Evolutionary conservation across 331 rosid species (phyloP), one percentile per base, ranked within the genome.

Genomic region (Pyracantha coccinea): DNA sequence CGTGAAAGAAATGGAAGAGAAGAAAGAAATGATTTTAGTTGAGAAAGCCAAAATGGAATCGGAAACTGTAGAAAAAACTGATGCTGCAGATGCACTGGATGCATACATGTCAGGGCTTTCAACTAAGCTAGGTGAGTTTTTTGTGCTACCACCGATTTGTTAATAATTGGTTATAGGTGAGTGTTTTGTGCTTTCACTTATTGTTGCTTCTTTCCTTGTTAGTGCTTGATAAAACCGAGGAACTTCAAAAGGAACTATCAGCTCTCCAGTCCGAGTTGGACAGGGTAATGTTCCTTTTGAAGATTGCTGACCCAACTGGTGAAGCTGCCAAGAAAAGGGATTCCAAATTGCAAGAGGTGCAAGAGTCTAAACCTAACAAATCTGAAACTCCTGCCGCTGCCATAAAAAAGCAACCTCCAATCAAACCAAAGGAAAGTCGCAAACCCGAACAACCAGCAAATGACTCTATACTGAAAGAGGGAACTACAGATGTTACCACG

Each of bases 101-200:
- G 96, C 97, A 53, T 94, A 73, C 83, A 92, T 94, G 99, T 79
- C 99, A 15, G 97, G 96, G 66, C 91, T 94, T 75, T 94, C 99
- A 82, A 82, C 97, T 73, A 91, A 92, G 84, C 93, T 94, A 75
- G 99, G 99, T 63, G 24, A 63, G 44, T 68, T 3, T 44, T 35
- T 20, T 47, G n/a, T 72, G 64, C 21, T 58, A 20, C 57, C 21
- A 68, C 59, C 54, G 57, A 58, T 60, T 10, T 65, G n/a, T 8
- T 33, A 53, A 33, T 63, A 63, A 3, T 63, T 31, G 68, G 23
- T 63, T 16, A 63, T 28, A 31, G 21, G 44, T 15, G 66, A 61
- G 19, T 68, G 2, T 44, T 53, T 15, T 31, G 9, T 72, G 70
- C 53, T 45, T 38, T 28, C 38, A 68, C 59, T 72, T 57, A 58